phyloP scores from a whole-genome alignment of 805 yeast genomes.

The Wickerhamiella sergipiensis region DNA sequence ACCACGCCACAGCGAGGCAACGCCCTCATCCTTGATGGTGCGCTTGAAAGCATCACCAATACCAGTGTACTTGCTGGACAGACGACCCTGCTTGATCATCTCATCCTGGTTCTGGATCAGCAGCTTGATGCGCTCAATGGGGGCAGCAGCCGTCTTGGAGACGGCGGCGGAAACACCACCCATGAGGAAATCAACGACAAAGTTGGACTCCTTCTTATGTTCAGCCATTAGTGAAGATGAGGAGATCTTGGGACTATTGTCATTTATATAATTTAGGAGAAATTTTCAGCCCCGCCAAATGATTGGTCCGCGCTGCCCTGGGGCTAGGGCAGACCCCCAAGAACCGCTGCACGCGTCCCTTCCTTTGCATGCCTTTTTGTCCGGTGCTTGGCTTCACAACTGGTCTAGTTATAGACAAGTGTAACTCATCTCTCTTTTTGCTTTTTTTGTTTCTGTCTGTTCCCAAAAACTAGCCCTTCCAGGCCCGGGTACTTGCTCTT shows the following conservation, averaged over 20 bases:
- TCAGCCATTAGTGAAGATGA: constrained; percentile 3
- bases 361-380: not conserved
- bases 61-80: constrained; percentile 73
- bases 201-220: constrained; percentile 15
- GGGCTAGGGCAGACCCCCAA: not conserved
- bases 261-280: constrained; percentile 8
- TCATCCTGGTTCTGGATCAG: constrained; percentile 93
- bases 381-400: too few relatives aligned
- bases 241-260: not conserved
- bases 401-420: too few relatives aligned
- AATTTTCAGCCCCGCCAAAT: constrained; percentile 4
- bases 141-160: constrained; percentile 91
- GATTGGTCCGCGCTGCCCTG: constrained; percentile 7
- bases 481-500: not conserved
- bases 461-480: not conserved
- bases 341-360: not conserved
- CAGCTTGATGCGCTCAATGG: constrained; percentile 87
- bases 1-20: constrained; percentile 92
- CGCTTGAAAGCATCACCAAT: constrained; percentile 81
- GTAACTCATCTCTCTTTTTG: too few relatives aligned
- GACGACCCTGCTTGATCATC: constrained; percentile 92
- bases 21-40: constrained; percentile 85
- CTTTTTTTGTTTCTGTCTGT: not conserved
- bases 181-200: constrained; percentile 61
- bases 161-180: constrained; percentile 98